Conservation (phyloP, 208 protist genomes). For the Naegleria lovaniensis region DNA sequence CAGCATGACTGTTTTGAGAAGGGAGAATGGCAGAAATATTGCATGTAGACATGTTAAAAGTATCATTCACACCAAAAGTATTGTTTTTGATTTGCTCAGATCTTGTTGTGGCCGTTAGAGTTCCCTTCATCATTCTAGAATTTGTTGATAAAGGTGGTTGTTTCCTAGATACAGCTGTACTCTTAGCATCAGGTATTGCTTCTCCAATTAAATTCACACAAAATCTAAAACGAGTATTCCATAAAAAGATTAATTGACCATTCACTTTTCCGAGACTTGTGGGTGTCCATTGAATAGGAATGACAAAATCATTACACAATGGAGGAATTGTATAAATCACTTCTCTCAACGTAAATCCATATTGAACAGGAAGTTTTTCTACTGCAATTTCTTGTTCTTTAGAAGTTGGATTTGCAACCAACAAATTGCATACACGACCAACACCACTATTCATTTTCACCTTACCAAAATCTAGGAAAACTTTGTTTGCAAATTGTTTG, state of each 20-base stretch:
- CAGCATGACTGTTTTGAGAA: neutral
- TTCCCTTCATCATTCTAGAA: neutral
- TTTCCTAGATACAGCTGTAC: neutral
- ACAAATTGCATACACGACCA: neutral
- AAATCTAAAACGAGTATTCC: neutral
- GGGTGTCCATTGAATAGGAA: neutral
- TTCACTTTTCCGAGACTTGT: neutral
- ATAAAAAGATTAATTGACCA: neutral
- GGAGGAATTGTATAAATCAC: neutral
- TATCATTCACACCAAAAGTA: neutral
- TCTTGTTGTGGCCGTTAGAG: no score
- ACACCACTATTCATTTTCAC: neutral
- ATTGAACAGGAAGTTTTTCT: neutral
- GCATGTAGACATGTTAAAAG: neutral
- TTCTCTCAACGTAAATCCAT: neutral
- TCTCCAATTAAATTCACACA: neutral
- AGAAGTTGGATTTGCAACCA: neutral
- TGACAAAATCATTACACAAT: neutral
- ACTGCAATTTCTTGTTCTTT: conserved; percentile 2
- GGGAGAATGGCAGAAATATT: neutral
- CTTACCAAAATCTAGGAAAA: neutral
- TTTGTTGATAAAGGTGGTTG: neutral
- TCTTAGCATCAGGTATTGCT: neutral
- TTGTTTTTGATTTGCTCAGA: no score
- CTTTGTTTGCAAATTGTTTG: neutral